Evolutionary conservation across 495 filamentous ascomycete species (phyloP), one percentile per base, ranked within the genome.

Genomic region (Penicillium herquei): DNA sequence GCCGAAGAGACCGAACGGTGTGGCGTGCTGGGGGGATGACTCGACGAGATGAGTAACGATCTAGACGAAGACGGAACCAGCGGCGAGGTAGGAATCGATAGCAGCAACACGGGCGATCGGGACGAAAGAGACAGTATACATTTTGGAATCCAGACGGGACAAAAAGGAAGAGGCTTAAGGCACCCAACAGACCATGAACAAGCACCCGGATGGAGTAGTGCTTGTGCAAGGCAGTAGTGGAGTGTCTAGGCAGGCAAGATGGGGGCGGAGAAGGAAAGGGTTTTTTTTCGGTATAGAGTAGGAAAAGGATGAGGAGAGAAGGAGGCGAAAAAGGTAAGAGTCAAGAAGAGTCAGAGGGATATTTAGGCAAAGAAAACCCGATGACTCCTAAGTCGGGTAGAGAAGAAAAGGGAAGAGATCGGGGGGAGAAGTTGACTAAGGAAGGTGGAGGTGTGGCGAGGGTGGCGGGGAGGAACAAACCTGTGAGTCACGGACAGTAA

Each of bases 101-200:
- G 51, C 59, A 50, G 59, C 59, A 66, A 56, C 58, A 62, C 52
- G 52, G 62, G 63, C 62, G 65, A 68, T 68, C 65, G 65, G 62
- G 44, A 50, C 49, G 35, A 50, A 55, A 30, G 62, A 61, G 32
- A 39, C 65, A 68, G 63, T 65, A 68, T 68, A 66, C 65, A 68
- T 68, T 68, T 68, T 68, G 65, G 65, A 61, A 62, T 9, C 37
- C 9, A 39, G 21, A 54, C 37, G 35, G 37, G 46, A 14, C 37
- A 32, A 16, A 8, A 39, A 53, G 17, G 41, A 31, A 45, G 39
- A 49, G 42, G 11, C 51, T 55, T 46, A 61, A 56, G 58, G 51
- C 62, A 67, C 58, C 50, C 49, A 66, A 64, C 61, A 49, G 47
- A 52, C 52, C 64, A 64, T 62, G 51, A 45, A 67, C 61, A 63